phyloP scores from a whole-genome alignment of 2,329 filamentous ascomycete genomes.

The Daldinia eschscholtzii region DNA sequence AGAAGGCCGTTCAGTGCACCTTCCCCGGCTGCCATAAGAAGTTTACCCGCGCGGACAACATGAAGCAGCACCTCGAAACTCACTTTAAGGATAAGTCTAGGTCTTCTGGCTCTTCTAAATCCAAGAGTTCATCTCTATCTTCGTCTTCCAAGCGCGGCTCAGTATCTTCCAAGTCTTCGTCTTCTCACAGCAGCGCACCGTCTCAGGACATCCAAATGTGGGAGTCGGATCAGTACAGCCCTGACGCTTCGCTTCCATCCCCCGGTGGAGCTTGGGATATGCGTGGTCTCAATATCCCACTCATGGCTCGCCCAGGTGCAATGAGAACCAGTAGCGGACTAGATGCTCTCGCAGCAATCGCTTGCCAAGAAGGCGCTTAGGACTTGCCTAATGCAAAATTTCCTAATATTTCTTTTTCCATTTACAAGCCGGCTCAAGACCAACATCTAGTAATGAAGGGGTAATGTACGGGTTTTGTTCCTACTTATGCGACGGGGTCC shows the following conservation, averaged over 20 bases:
- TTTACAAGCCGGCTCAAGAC: conserved; percentile 20
- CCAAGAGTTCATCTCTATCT: conserved; percentile 48
- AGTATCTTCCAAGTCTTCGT: conserved; percentile 51
- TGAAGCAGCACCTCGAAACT: conserved; percentile 86
- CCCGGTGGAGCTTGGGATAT: conserved; percentile 62
- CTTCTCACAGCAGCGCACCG: conserved; percentile 50
- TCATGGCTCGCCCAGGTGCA: conserved; percentile 60
- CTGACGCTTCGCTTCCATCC: conserved; percentile 54
- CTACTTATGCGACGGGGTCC: conserved; percentile 27
- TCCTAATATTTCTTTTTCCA: conserved; percentile 31
- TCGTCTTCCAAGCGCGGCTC: conserved; percentile 51
- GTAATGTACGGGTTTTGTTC: conserved; percentile 30
- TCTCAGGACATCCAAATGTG: conserved; percentile 55
- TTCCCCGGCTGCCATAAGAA: conserved; percentile 80
- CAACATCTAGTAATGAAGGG: conserved; percentile 34
- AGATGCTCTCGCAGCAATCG: conserved; percentile 67
- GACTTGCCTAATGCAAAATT: conserved; percentile 39
- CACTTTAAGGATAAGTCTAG: conserved; percentile 75
- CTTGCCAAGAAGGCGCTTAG: conserved; percentile 61
- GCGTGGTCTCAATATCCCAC: conserved; percentile 59
- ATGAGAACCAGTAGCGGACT: conserved; percentile 64
- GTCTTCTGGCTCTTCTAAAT: conserved; percentile 55
- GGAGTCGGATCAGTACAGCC: conserved; percentile 58
- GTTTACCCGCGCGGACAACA: conserved; percentile 86
- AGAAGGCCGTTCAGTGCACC: conserved; percentile 79